Evolutionary conservation across 805 yeast species (phyloP).

Genomic region (Wickerhamomyces bisporus): DNA sequence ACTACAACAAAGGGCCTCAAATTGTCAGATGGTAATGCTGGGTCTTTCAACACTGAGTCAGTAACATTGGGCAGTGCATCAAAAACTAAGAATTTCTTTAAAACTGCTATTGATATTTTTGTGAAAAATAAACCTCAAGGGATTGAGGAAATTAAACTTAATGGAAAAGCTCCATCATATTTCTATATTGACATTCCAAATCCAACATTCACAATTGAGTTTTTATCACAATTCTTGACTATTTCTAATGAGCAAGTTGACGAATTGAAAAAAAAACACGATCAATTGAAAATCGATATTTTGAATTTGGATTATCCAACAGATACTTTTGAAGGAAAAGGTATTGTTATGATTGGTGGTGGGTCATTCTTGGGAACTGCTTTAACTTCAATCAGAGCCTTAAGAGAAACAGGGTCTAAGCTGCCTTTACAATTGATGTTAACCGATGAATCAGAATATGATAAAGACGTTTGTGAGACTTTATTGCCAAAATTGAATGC

Average conservation of each 20-base stretch:
- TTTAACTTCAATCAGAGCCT: constrained; percentile 31
- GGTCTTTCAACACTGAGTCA: too few species aligned
- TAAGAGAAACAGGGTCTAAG: constrained; percentile 37
- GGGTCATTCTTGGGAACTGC: constrained; percentile 39
- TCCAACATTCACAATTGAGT: constrained; percentile 24
- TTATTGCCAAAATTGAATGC: constrained; percentile 37
- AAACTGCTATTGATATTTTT: constrained; percentile 17
- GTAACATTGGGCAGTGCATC: too few species aligned
- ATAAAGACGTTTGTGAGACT: constrained; percentile 37
- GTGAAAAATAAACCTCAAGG: constrained; percentile 19
- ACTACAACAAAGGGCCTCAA: too few species aligned
- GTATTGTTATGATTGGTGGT: constrained; percentile 39
- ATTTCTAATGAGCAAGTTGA: constrained; percentile 14
- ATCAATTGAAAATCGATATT: constrained; percentile 16
- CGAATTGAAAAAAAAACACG: constrained; percentile 18
- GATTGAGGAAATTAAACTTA: constrained; percentile 11
- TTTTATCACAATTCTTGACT: constrained; percentile 12
- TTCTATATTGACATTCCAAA: constrained; percentile 23
- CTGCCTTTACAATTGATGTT: constrained; percentile 41
- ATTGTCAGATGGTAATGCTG: too few species aligned
- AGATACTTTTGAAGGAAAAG: constrained; percentile 21
- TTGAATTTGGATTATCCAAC: constrained; percentile 15
- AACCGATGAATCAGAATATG: constrained; percentile 36
- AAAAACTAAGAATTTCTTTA: too few species aligned
- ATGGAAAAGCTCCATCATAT: constrained; percentile 23